These are phyloP conservation scores for Talaromyces islandicus DNA, from an alignment of 2,329 filamentous ascomycete species.

Conservation along the genomic window DNA sequence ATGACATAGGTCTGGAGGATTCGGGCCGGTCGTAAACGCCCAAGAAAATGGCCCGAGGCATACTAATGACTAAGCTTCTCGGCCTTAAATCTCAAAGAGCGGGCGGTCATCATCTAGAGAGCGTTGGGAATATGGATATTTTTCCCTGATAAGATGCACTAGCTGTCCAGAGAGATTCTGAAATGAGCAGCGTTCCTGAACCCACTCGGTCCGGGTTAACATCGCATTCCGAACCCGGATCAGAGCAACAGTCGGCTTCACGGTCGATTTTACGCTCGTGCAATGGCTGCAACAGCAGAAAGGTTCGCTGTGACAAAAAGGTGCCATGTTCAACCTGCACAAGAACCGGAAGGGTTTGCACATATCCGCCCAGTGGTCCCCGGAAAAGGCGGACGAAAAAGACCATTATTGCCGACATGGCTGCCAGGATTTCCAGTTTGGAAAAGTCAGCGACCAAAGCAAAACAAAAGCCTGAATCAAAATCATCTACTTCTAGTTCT, in stretches of 20 bases:
- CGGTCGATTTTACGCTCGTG: slow-evolving; percentile 17
- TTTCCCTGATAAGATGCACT: neutral
- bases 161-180: neutral
- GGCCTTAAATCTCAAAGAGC: neutral
- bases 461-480: neutral
- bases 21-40: neutral
- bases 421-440: neutral
- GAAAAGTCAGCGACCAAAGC: neutral
- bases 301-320: slow-evolving; percentile 21
- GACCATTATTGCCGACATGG: neutral
- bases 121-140: neutral
- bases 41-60: neutral
- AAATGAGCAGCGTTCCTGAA: neutral
- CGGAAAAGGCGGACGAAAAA: neutral
- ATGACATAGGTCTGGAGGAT: neutral
- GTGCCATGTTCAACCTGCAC: slow-evolving; percentile 19
- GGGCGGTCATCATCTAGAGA: neutral
- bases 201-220: neutral
- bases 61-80: neutral
- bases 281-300: slow-evolving; percentile 24
- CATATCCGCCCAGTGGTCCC: slow-evolving; percentile 17
- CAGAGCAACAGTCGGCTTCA: neutral
- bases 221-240: neutral
- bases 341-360: slow-evolving; percentile 15
- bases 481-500: neutral